Conservation (phyloP, 192 early-diverging fungal species). For the Thamnidium elegans region DNA sequence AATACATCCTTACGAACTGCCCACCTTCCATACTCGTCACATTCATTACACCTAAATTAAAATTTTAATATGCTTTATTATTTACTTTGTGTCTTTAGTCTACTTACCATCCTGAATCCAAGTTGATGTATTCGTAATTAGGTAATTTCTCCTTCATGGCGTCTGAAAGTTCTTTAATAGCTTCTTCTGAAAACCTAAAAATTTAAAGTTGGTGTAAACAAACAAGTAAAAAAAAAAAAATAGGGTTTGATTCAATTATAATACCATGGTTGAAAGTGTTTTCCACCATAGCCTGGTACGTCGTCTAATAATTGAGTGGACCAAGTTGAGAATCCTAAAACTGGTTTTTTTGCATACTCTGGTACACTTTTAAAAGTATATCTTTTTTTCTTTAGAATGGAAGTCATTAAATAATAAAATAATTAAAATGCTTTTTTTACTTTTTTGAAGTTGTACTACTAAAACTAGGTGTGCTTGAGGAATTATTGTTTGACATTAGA, state of each 20-base stretch:
- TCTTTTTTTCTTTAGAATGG: background rate
- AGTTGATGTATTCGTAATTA: conserved; percentile 32
- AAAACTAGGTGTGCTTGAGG: background rate
- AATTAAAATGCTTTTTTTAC: background rate
- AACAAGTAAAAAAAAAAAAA: background rate
- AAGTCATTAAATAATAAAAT: background rate
- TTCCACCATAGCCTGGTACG: conserved; percentile 35
- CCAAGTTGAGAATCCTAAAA: conserved; percentile 38
- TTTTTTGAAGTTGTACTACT: background rate
- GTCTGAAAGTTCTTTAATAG: conserved; percentile 27
- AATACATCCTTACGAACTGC: conserved; percentile 28
- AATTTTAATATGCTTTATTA: background rate
- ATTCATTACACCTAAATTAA: conserved; percentile 20
- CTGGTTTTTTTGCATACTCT: conserved; percentile 25
- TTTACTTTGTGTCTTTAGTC: background rate
- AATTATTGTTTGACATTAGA: background rate
- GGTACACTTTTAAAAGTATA: conserved; percentile 6
- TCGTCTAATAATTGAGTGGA: conserved; percentile 36
- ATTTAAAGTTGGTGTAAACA: background rate
- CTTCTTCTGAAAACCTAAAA: conserved; percentile 30
- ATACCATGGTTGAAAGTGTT: conserved; percentile 31
- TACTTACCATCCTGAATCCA: conserved; percentile 38
- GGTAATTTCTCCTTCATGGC: conserved; percentile 32
- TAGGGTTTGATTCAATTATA: background rate
- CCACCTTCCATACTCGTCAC: conserved; percentile 34